A percentile compares a stretch with the other conserved stretches of the same genome.
Evolutionary conservation across 495 filamentous ascomycete species (phyloP).

Genomic region (Penicillium maclennaniae): DNA sequence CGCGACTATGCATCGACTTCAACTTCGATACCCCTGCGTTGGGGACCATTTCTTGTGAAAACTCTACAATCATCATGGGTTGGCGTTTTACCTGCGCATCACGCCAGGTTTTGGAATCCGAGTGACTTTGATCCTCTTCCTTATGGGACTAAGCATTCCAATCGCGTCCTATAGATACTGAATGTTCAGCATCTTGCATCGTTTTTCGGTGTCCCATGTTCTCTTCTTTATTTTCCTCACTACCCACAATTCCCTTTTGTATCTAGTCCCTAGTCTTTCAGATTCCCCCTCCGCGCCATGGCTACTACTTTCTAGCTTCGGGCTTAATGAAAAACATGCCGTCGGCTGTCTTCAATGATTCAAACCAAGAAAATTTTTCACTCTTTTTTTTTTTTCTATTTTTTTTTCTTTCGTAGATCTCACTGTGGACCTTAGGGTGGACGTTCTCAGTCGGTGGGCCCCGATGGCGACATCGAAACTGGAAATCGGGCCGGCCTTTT

Average conservation of each 20-base stretch:
- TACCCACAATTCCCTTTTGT: not conserved
- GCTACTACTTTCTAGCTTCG: constrained; percentile 30
- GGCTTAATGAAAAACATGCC: constrained; percentile 14
- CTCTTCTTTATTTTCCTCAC: not conserved
- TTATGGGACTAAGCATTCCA: constrained; percentile 1
- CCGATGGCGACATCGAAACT: constrained; percentile 14
- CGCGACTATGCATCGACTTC: not conserved
- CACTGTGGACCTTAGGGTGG: not conserved
- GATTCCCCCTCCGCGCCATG: constrained; percentile 24
- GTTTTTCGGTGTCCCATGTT: constrained; percentile 17
- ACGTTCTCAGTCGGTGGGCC: not conserved
- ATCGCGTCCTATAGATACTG: constrained; percentile 14
- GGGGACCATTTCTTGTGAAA: not conserved
- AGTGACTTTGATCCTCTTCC: not conserved
- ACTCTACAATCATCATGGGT: constrained; percentile 14
- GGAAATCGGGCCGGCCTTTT: not conserved
- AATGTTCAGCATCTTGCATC: constrained; percentile 11
- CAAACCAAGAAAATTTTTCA: not conserved
- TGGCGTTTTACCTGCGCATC: constrained; percentile 3
- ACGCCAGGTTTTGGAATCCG: constrained; percentile 16
- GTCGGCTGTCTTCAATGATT: constrained; percentile 8
- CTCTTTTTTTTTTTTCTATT: not conserved
- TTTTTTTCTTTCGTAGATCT: not conserved
- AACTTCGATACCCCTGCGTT: not conserved
- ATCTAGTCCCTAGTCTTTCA: constrained; percentile 10